Evolutionary conservation across 148 eudicot species (phyloP).

Genomic region (Hydrangea macrophylla): DNA sequence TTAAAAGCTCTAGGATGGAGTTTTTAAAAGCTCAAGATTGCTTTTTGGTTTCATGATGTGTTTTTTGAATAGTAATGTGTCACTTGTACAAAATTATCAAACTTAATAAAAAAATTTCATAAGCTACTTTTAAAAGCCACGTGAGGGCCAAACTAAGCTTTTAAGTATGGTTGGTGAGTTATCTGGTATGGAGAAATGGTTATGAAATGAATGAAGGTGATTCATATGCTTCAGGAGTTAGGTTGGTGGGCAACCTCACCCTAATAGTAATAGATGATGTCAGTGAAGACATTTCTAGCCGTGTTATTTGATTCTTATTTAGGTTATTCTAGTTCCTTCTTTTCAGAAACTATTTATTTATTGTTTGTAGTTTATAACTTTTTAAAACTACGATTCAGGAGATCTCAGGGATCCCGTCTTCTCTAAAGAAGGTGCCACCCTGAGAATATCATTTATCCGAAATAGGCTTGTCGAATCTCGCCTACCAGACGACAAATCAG

Average conservation of each 20-base stretch:
- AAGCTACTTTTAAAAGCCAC: too few species aligned
- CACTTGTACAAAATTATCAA: too few species aligned
- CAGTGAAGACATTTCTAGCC: not conserved
- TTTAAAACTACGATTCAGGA: conserved; percentile 25
- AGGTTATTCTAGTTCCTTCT: not conserved
- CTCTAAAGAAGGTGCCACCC: conserved; percentile 34
- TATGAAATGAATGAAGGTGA: not conserved
- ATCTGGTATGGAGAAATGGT: not conserved
- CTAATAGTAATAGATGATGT: not conserved
- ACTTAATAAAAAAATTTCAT: too few species aligned
- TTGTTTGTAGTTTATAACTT: not conserved
- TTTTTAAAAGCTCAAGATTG: too few species aligned
- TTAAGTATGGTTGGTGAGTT: not conserved
- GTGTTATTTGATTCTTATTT: not conserved
- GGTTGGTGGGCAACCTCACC: not conserved
- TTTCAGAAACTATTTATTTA: not conserved
- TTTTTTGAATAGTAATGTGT: too few species aligned
- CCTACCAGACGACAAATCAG: too few species aligned
- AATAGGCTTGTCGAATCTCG: too few species aligned
- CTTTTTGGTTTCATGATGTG: too few species aligned
- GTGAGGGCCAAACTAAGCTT: too few species aligned
- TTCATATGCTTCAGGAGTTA: not conserved
- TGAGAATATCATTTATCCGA: too few species aligned
- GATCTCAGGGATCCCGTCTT: conserved; percentile 47
- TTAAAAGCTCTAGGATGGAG: too few species aligned